These are phyloP conservation scores for Mortierella polycephala DNA, from an alignment of 371 early-diverging fungal species.

Conservation along the genomic window DNA sequence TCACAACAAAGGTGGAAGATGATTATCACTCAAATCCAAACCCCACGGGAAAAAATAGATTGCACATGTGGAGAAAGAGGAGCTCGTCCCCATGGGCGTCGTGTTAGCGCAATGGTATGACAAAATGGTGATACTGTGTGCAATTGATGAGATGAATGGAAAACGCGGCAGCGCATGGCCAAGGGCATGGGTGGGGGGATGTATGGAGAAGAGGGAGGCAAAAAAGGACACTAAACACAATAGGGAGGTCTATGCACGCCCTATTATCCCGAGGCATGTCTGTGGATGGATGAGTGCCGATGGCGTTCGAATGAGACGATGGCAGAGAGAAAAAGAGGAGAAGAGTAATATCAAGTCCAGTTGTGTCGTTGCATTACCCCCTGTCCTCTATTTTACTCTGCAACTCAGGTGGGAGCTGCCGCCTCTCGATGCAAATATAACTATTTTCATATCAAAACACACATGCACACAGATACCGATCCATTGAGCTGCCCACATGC, in stretches of 20 bases:
- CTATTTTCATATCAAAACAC: too few species aligned
- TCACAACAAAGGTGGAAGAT: conserved; percentile 4
- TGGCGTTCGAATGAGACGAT: too few species aligned
- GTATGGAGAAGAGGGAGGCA: background rate
- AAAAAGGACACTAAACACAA: background rate
- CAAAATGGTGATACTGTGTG: conserved; percentile 17
- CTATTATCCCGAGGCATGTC: too few species aligned
- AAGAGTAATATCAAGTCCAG: too few species aligned
- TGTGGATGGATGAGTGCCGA: too few species aligned
- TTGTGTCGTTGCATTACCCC: too few species aligned
- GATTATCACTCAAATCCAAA: background rate
- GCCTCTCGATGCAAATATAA: too few species aligned
- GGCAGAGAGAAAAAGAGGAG: too few species aligned
- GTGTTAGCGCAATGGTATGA: conserved; percentile 15
- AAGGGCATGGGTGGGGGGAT: background rate
- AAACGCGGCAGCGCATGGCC: background rate
- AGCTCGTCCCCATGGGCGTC: background rate
- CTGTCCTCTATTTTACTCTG: too few species aligned
- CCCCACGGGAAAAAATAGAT: background rate
- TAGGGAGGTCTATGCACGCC: too few species aligned
- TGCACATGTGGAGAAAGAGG: background rate
- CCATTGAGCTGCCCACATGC: background rate
- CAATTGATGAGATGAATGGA: background rate
- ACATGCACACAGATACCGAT: too few species aligned
- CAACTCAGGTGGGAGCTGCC: too few species aligned